phyloP scores from a whole-genome alignment of 176 grass and related monocot species.

The Elaeis guineensis region DNA sequence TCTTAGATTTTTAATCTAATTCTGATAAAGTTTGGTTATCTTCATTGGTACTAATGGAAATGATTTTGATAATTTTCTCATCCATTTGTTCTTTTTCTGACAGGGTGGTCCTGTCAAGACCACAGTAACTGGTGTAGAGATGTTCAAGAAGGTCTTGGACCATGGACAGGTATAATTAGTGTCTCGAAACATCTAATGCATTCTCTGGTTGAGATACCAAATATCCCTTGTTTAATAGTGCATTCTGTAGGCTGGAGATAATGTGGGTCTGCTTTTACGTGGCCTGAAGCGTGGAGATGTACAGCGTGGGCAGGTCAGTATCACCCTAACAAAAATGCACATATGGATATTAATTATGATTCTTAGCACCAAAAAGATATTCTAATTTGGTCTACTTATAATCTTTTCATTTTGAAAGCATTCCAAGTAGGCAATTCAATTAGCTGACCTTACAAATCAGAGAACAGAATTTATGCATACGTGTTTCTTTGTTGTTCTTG shows the following conservation, averaged over 20 bases:
- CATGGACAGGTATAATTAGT: slow-evolving; percentile 66
- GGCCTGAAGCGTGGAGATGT: slow-evolving; percentile 92
- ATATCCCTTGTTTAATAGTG: background rate
- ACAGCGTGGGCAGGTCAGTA: slow-evolving; percentile 73
- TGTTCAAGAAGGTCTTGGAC: slow-evolving; percentile 99
- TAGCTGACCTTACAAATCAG: too few species aligned
- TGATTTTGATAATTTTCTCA: too few species aligned
- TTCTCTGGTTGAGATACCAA: slow-evolving; percentile 2
- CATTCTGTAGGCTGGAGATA: slow-evolving; percentile 69
- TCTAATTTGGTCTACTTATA: too few species aligned
- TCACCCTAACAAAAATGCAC: background rate
- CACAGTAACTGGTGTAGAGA: slow-evolving; percentile 97
- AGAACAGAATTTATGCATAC: too few species aligned
- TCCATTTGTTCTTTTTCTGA: slow-evolving; percentile 1
- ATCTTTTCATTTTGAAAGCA: too few species aligned
- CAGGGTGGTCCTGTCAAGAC: slow-evolving; percentile 78
- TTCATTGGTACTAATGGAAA: too few species aligned
- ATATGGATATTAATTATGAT: too few species aligned
- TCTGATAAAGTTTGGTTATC: too few species aligned
- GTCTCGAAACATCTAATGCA: background rate
- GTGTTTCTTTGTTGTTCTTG: too few species aligned
- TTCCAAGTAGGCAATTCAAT: too few species aligned
- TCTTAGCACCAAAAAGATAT: too few species aligned
- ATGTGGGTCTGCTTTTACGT: slow-evolving; percentile 93
- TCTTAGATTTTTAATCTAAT: too few species aligned